Base-by-base conservation (phyloP, 345 rosid species). In the Eucalyptus virginea region DNA sequence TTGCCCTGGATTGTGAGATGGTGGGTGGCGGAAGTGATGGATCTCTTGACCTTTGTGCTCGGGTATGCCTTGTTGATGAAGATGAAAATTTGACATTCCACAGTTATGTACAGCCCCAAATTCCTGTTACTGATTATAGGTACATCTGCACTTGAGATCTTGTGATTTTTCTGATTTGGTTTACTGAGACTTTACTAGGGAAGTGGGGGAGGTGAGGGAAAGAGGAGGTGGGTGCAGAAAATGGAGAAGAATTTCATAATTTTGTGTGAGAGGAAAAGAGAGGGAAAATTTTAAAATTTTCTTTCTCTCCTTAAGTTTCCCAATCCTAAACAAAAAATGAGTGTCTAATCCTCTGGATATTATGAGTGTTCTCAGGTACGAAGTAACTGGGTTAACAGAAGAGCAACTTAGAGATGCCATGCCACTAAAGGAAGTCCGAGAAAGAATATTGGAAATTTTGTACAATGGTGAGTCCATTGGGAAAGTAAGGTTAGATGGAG, bases 1-100 rank as follows among this genome's bases (percentile, higher is more conserved):
- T 96, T 87, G 97, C 97, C 23, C 90, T 97, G 72, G 98, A 94
- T 92, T 95, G 97, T 89, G 96, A 95, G 93, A 95, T 96, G 97
- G 98, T 97, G 48, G 97, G 96, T 88, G 94, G 96, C 69, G 98
- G 97, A 87, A 91, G 34, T 40, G 95, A 95, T 89, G 96, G 94
- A 65, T 88, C 96, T 50, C 45, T 90, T 48, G 92, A 94, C 90
- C 88, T 95, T 50, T 97, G 99, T 88, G 97, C 95, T 90, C 90
- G 94, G 37, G 93, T 96, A 86, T 96, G 96, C 89, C 91, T 97
- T 51, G 92, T 97, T 90, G 98, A 95, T 86, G 96, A 95, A 92
- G 93, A 93, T 90, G 99, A 95, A 89, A 94, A 96, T 90, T 87
- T 94, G 32, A 90, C 96, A 90, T 87, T 95, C 87, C 94, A 93